Evolutionary conservation across 805 yeast genomes (phyloP).

Genomic region (Ogataea zsoltii): DNA sequence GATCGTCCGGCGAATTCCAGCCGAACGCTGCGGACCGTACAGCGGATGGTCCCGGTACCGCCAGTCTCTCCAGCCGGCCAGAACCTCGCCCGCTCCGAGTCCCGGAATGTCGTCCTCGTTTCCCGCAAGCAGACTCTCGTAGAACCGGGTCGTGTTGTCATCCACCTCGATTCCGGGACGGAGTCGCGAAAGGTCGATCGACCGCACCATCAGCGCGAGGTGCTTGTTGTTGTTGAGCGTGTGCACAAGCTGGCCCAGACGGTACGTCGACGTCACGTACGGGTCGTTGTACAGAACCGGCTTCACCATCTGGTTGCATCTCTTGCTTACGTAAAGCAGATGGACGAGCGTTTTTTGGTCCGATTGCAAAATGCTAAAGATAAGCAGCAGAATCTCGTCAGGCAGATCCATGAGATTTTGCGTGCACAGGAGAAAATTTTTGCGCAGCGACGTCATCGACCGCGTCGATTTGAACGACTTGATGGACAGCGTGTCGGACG

Average conservation of each 20-base stretch:
- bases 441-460: slow-evolving; percentile 15
- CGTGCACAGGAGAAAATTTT: slow-evolving; percentile 8
- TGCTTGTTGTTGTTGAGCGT: slow-evolving; percentile 55
- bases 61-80: slow-evolving; percentile 95
- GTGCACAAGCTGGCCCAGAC: slow-evolving; percentile 79
- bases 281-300: slow-evolving; percentile 57
- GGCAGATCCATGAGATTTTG: slow-evolving; percentile 37
- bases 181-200: slow-evolving; percentile 58
- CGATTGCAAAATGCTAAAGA: slow-evolving; percentile 36
- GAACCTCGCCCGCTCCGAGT: slow-evolving; percentile 32
- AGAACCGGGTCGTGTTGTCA: slow-evolving; percentile 15
- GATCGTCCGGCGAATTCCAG: not conserved
- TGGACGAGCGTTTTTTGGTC: slow-evolving; percentile 44
- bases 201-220: slow-evolving; percentile 57
- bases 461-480: slow-evolving; percentile 36
- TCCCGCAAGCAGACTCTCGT: slow-evolving; percentile 19
- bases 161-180: slow-evolving; percentile 39
- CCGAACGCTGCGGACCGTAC: slow-evolving; percentile 36
- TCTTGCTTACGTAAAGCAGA: slow-evolving; percentile 51
- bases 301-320: slow-evolving; percentile 52
- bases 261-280: slow-evolving; percentile 64
- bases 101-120: slow-evolving; percentile 8
- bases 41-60: slow-evolving; percentile 72
- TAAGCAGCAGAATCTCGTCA: slow-evolving; percentile 40
- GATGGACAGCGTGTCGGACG: slow-evolving; percentile 43